These are phyloP conservation scores for Cercospora sp. DNA, from an alignment of 2,329 filamentous ascomycete genomes.

Conservation along the genomic window DNA sequence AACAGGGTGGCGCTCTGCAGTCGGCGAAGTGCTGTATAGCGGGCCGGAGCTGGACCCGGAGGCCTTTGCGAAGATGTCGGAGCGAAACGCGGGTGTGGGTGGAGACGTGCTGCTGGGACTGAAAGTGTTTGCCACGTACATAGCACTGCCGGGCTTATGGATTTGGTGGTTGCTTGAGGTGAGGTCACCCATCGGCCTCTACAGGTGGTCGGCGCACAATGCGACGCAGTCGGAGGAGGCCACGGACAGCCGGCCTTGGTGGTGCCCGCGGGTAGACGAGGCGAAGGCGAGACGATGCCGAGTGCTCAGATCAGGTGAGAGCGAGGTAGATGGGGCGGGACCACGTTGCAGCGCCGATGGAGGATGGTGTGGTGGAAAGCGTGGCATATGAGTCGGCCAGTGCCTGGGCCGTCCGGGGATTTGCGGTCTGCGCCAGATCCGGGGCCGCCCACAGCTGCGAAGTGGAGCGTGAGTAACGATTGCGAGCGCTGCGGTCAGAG, in stretches of 20 bases:
- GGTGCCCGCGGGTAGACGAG: background rate
- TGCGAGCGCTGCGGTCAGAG: background rate
- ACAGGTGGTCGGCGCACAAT: background rate
- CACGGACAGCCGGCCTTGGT: slow-evolving; percentile 1
- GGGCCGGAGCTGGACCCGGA: slow-evolving; percentile 33
- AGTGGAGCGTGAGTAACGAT: background rate
- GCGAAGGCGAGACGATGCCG: background rate
- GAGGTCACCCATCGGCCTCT: slow-evolving; percentile 26
- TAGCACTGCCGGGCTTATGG: slow-evolving; percentile 19
- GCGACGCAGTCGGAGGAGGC: background rate
- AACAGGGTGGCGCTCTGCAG: slow-evolving; percentile 43
- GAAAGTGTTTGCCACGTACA: slow-evolving; percentile 27
- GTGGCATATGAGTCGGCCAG: slow-evolving; percentile 10
- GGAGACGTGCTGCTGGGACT: slow-evolving; percentile 25
- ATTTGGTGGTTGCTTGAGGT: slow-evolving; percentile 17
- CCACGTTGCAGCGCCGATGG: background rate
- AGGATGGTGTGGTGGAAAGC: slow-evolving; percentile 2
- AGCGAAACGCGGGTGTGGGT: slow-evolving; percentile 25
- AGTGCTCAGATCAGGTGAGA: background rate
- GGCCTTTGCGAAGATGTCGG: slow-evolving; percentile 43
- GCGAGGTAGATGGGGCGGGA: background rate
- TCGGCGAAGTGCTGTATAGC: slow-evolving; percentile 44
- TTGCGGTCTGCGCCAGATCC: background rate
- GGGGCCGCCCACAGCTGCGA: background rate
- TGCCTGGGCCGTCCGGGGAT: background rate